These are phyloP conservation scores for Dryas integrifolia DNA, from an alignment of 331 rosid genomes.

Conservation along the genomic window DNA sequence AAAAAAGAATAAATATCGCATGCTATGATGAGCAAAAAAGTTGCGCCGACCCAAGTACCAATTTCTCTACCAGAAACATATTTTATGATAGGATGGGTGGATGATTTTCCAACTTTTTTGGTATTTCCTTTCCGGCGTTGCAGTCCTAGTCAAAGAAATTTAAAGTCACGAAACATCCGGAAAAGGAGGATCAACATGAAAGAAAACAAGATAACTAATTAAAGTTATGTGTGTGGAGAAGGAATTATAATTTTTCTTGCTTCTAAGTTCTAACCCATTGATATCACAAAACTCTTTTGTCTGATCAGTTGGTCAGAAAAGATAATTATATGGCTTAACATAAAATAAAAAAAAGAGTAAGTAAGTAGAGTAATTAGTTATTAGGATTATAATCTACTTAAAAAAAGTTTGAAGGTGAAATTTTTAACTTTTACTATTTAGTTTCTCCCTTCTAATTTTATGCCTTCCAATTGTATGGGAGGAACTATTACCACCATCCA, in stretches of 20 bases:
- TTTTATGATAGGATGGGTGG: constrained; percentile 12
- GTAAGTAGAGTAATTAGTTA: too few relatives aligned
- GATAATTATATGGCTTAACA: constrained; percentile 19
- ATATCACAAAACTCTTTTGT: constrained; percentile 22
- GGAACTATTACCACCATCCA: too few relatives aligned
- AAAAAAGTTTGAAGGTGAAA: too few relatives aligned
- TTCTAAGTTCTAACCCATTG: constrained; percentile 5
- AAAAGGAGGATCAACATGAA: not conserved
- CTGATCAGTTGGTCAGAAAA: constrained; percentile 16
- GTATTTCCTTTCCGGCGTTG: constrained; percentile 18
- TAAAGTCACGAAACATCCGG: constrained; percentile 13
- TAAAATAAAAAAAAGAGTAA: constrained; percentile 1
- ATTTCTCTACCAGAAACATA: constrained; percentile 21
- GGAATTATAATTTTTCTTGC: constrained; percentile 20
- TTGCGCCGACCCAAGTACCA: constrained; percentile 22
- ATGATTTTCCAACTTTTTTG: constrained; percentile 17
- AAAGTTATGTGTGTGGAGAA: constrained; percentile 3
- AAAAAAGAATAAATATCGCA: not conserved
- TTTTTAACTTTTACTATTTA: too few relatives aligned
- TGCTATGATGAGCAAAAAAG: not conserved
- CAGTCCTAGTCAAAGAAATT: constrained; percentile 24
- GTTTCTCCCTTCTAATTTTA: too few relatives aligned
- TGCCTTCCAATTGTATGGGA: too few relatives aligned
- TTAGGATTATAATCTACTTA: too few relatives aligned
- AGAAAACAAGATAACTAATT: not conserved